Conservation (phyloP, 495 filamentous ascomycete species). For the Jackrogersella multiformis region DNA sequence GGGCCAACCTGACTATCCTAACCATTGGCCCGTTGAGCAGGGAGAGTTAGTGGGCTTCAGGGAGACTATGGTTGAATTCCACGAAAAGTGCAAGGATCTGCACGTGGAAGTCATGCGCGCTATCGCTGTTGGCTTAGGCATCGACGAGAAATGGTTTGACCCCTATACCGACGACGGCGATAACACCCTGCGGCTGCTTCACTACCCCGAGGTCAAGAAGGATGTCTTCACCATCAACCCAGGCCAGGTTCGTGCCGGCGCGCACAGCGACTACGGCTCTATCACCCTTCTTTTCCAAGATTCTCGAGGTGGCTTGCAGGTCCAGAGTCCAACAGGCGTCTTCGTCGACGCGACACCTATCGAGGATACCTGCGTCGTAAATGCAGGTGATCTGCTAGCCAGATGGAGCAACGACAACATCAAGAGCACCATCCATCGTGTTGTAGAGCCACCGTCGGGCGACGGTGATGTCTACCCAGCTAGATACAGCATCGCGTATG, state of each 20-base stretch:
- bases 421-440: conserved; percentile 86
- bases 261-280: conserved; percentile 89
- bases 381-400: conserved; percentile 88
- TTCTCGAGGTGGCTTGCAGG: conserved; percentile 81
- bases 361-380: conserved; percentile 84
- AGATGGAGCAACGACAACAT: conserved; percentile 93
- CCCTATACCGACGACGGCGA: conserved; percentile 75
- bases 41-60: conserved; percentile 73
- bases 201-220: conserved; percentile 79
- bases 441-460: conserved; percentile 78
- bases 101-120: conserved; percentile 86
- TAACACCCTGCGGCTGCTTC: conserved; percentile 87
- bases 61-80: conserved; percentile 76
- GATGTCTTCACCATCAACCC: conserved; percentile 75
- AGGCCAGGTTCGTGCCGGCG: conserved; percentile 81
- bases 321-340: conserved; percentile 75
- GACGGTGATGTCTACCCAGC: conserved; percentile 64
- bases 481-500: conserved; percentile 73
- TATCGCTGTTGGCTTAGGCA: conserved; percentile 83
- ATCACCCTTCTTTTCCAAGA: conserved; percentile 94
- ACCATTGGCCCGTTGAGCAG: conserved; percentile 80
- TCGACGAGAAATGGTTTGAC: conserved; percentile 82
- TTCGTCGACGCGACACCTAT: conserved; percentile 89
- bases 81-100: conserved; percentile 73
- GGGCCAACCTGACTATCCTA: conserved; percentile 70